phyloP scores from a whole-genome alignment of 1,284 basidiomycete genomes.

The Gymnopus androsaceus region DNA sequence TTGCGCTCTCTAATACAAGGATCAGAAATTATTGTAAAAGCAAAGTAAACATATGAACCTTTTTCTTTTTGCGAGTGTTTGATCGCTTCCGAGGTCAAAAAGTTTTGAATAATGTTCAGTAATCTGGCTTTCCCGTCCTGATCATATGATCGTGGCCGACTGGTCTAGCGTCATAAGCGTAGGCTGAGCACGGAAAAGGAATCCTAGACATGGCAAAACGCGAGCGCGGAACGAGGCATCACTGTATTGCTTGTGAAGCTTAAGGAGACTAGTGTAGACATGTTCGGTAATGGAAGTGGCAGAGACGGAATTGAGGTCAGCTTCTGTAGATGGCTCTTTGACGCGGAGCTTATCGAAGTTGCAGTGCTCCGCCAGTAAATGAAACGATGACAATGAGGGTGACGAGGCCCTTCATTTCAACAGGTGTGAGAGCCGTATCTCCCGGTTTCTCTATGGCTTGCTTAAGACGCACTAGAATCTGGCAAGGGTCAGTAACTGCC shows the following conservation, averaged over 20 bases:
- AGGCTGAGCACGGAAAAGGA: conserved; percentile 90
- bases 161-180: conserved; percentile 80
- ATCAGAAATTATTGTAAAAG: neutral
- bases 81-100: conserved; percentile 77
- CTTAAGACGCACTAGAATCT: conserved; percentile 51
- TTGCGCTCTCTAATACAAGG: conserved; percentile 5
- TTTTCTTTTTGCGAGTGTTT: conserved; percentile 74
- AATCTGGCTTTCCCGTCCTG: conserved; percentile 75
- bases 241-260: conserved; percentile 65
- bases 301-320: conserved; percentile 63
- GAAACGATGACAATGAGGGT: conserved; percentile 83
- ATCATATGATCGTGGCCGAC: conserved; percentile 81
- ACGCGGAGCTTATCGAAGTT: conserved; percentile 78
- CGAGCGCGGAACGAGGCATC: conserved; percentile 60
- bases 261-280: conserved; percentile 74
- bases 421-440: conserved; percentile 31
- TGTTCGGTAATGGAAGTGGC: conserved; percentile 77
- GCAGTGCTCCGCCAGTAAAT: conserved; percentile 85
- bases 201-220: conserved; percentile 84
- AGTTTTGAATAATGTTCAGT: conserved; percentile 89
- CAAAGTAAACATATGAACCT: conserved; percentile 37
- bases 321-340: conserved; percentile 58
- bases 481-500: conserved; percentile 3
- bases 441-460: conserved; percentile 45
- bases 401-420: conserved; percentile 45